Evolutionary conservation across 2,329 filamentous ascomycete genomes (phyloP), one percentile per base, ranked within the genome.

Genomic region (Dichotomopilus funicola): DNA sequence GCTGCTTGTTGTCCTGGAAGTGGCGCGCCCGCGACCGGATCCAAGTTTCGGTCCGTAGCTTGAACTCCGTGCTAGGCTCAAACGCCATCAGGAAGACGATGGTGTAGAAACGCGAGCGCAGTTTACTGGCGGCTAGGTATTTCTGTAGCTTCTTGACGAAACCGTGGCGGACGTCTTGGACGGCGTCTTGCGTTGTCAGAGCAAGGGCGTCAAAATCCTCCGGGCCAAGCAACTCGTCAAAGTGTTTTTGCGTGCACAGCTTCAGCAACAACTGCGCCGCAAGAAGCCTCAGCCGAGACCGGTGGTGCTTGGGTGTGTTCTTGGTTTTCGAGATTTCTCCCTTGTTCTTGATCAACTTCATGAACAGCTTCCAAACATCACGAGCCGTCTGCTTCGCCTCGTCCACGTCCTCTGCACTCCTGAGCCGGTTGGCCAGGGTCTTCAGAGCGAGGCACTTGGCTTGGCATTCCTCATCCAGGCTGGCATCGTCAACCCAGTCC

Each of bases 121-220:
- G 78, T 62, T 79, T 83, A 54, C 80, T 81, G 52, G 87, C 82
- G 8, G 88, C 87, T 4, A 97, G 81, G 65, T 95, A 92, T 72
- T 95, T 96, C 72, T 95, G 94, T 42, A 99, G 75, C 64, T 91
- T 91, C 65, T 85, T 83, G 52, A 94, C 79, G 65, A 99, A 97
- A 1, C 81, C 82, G 47, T 79, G 81, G 37, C 94, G 86, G 34
- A 97, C 90, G 61, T 86, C 79, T 1, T 81, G 73, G 49, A 88
- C 78, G 5, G 79, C 77, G 66, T 96, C 91, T 67, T 97, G 92
- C 2, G 88, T 83, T 10, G 96, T 81, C 58, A 89, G 80, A 0
- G 91, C 87, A 9, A 99, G 78, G 34, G 82, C 79, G 67, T 96
- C 89, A 72, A 97, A 99, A 65, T 88, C 85, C 4, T 75, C 68